A percentile compares a stretch with the other conserved stretches of the same genome.
Conservation (phyloP, 1,284 basidiomycete genomes). For the Heterobasidion irregulare region DNA sequence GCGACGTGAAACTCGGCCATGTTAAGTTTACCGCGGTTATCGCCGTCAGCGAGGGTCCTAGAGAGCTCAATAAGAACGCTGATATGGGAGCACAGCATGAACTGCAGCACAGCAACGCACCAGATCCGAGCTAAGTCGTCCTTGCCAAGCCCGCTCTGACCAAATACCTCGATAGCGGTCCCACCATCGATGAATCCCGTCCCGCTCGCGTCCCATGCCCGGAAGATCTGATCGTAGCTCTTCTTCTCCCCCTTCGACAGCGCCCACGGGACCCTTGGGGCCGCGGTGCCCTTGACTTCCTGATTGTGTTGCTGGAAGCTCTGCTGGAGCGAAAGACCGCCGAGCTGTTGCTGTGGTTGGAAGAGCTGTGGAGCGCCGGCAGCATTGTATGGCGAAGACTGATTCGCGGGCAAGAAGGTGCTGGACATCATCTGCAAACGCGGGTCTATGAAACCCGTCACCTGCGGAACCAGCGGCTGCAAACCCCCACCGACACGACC, state of each 20-base stretch:
- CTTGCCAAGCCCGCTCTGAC: constrained; percentile 83
- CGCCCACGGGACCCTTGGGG: constrained; percentile 84
- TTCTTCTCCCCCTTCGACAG: constrained; percentile 91
- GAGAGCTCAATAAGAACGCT: constrained; percentile 1
- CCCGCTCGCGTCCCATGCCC: constrained; percentile 85
- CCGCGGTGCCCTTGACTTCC: constrained; percentile 56
- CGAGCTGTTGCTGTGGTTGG: constrained; percentile 47
- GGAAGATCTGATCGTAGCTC: constrained; percentile 94
- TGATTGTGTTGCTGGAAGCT: constrained; percentile 78
- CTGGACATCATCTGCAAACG: constrained; percentile 78
- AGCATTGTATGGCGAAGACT: constrained; percentile 50
- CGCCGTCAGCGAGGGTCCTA: constrained; percentile 85
- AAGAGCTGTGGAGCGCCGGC: constrained; percentile 62
- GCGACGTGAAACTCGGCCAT: constrained; percentile 97
- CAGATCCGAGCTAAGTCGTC: constrained; percentile 94
- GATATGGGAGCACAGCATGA: background rate
- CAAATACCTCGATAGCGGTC: constrained; percentile 90
- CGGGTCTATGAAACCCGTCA: constrained; percentile 81
- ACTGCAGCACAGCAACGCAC: constrained; percentile 37
- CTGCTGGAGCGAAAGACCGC: constrained; percentile 55
- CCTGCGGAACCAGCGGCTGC: constrained; percentile 61
- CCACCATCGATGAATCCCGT: constrained; percentile 86
- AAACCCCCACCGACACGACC: constrained; percentile 26
- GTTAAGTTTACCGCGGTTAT: constrained; percentile 91
- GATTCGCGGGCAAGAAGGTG: constrained; percentile 78